Percentiles rank a stretch among this genome's conserved stretches.
Conservation (phyloP, 345 rosid genomes). For the Eucalyptus shirleyi region DNA sequence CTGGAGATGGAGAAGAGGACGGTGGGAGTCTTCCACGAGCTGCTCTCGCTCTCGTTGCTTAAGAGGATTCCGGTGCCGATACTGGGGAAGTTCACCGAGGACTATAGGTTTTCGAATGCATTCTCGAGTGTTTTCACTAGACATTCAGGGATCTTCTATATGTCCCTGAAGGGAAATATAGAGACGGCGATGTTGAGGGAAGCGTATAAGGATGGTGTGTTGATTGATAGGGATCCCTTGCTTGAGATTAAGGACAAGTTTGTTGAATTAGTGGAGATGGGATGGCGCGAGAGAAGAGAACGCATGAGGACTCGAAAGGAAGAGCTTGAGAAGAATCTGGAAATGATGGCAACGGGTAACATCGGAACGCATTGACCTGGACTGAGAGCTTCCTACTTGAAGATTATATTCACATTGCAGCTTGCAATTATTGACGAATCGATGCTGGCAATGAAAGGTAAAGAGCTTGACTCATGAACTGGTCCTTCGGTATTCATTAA, state of each 20-base stretch:
- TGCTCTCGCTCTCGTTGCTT: slow-evolving; percentile 61
- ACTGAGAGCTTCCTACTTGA: background rate
- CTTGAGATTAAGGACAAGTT: slow-evolving; percentile 65
- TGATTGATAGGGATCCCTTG: slow-evolving; percentile 62
- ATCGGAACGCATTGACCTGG: background rate
- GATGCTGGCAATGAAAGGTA: background rate
- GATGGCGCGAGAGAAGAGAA: slow-evolving; percentile 55
- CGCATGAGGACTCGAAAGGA: slow-evolving; percentile 19
- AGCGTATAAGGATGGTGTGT: slow-evolving; percentile 44
- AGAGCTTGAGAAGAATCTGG: slow-evolving; percentile 24
- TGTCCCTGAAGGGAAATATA: slow-evolving; percentile 81
- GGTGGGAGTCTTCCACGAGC: slow-evolving; percentile 71
- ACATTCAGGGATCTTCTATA: slow-evolving; percentile 81
- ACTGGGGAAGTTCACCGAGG: slow-evolving; percentile 68
- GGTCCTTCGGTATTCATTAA: background rate
- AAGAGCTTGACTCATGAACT: background rate
- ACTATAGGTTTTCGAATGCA: slow-evolving; percentile 65
- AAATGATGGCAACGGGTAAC: slow-evolving; percentile 14
- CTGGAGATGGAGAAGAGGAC: slow-evolving; percentile 85
- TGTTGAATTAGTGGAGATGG: slow-evolving; percentile 43
- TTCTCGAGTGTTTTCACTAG: slow-evolving; percentile 73
- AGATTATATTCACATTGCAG: background rate
- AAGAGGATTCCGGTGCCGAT: slow-evolving; percentile 87
- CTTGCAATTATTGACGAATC: background rate
- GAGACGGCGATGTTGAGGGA: slow-evolving; percentile 77